Evolutionary conservation across 176 grass and related monocot genomes (phyloP), one percentile per base, ranked within the genome.

Genomic region (Poa annua): DNA sequence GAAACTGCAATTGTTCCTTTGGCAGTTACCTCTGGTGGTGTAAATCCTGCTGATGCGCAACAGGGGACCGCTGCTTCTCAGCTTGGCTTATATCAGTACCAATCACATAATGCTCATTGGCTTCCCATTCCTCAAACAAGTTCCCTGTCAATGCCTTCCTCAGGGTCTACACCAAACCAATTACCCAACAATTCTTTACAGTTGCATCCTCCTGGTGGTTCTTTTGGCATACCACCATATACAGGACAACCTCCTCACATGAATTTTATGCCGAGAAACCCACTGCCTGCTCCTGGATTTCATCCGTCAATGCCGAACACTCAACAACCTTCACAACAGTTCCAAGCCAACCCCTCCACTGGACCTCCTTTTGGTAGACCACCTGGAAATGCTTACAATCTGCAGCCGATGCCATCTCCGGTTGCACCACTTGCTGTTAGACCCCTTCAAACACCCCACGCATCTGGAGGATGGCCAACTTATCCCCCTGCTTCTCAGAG

Each of bases 381-480:
- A 54, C 22, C 77, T 77, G 69, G 59, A 36, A 55, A 63, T 56
- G 45, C 69, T 33, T 74, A 74, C 80, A 82, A 59, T 68, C 84
- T 66, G 36, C 83, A 91, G 60, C 24, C 55, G 4, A 21, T 36
- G 51, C 32, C 80, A 64, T 50, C 78, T 29, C 57, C 87, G 41
- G 50, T 51, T 19, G 71, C 53, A 34, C 74, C 74, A 55, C 57
- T 66, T 5, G 41, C 84, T 78, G 81, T 72, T 81, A 90, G 92
- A 71, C 85, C 85, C 52, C 86, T 97, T 59, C 82, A 88, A 88
- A 71, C 61, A 78, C 81, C 87, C 14, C 84, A 92, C 83, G 51
- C 75, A 6, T 74, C 91, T 70, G 88, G 88, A 74, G 86, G 92
- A 59, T 94, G 92, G 92, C 81, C 81, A 85, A 74, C 47, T 67